Base-by-base conservation (phyloP, 1,139 yeast species). In the Yamadazyma friedrichii region DNA sequence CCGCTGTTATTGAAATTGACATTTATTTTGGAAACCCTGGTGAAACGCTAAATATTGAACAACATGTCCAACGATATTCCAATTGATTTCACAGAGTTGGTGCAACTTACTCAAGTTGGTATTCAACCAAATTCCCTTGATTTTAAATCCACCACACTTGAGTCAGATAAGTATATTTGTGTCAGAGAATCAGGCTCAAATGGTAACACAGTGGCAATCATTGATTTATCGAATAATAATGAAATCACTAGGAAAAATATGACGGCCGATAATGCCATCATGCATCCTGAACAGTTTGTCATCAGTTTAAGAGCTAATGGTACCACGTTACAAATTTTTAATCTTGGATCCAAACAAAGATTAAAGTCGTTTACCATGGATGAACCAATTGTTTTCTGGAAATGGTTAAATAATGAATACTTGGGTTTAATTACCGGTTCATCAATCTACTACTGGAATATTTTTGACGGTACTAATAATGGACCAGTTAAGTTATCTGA, bases 181-280 rank as follows among this genome's bases (percentile, higher is more conserved):
- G 82, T 88, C 35, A 82, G 98, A 59, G 98, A 93, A 66, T 70
- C 80, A 29, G 74, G 82, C 39, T 81, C 83, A 45, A 73, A 75
- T 40, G 89, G 94, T 48, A 89, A 88, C 65, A 77, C 93, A 10
- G 98, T 94, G 42, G 96, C 96, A 39, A 93, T 94, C 55, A 80
- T 94, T 50, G 93, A 93, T 61, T 76, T 93, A 59, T 74, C 80
- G 50, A 82, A 88, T 59, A 82, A 82, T 68, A 78, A 81, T 54
- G 83, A 88, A 52, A 80, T 82, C 25, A 74, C 80, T 35, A 82
- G 95, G 58, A 91, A 94, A 68, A 86, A 87, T 63, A 94, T 94
- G 96, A 80, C 88, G 42, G 99, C 98, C 38, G 99, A 94, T 67
- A 87, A 91, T 50, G 98, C 97, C 39, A 93, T 94, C 59, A 84